phyloP scores from a whole-genome alignment of 2,329 filamentous ascomycete species.

The Talaromyces sp. region DNA sequence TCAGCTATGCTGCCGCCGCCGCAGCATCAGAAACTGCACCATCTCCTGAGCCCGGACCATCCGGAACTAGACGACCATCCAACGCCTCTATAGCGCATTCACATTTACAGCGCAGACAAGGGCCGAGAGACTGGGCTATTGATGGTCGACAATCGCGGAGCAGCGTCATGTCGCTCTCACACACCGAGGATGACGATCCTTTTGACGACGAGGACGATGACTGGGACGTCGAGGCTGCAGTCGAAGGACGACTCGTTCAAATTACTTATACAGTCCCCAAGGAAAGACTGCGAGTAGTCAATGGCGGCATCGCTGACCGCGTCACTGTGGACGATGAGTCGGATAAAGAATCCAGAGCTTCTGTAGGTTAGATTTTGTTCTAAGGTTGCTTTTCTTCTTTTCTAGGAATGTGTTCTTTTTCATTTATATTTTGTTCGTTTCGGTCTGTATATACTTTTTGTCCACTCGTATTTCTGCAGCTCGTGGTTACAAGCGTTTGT shows the following conservation, averaged over 20 bases:
- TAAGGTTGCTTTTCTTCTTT: neutral
- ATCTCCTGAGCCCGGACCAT: slow-evolving; percentile 18
- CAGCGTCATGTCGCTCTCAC: neutral
- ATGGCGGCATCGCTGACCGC: slow-evolving; percentile 49
- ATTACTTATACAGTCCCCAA: slow-evolving; percentile 92
- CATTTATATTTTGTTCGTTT: neutral
- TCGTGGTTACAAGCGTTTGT: neutral
- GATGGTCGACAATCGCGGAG: slow-evolving; percentile 15
- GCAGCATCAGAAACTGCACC: slow-evolving; percentile 13
- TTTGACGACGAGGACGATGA: slow-evolving; percentile 44
- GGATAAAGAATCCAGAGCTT: neutral
- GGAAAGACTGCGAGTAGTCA: slow-evolving; percentile 82
- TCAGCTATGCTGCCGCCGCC: neutral
- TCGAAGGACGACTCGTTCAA: slow-evolving; percentile 66
- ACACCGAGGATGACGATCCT: slow-evolving; percentile 10
- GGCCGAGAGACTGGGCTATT: slow-evolving; percentile 48
- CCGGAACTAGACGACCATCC: slow-evolving; percentile 39
- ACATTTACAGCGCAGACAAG: slow-evolving; percentile 45
- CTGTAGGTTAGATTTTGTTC: neutral
- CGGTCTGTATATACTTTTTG: neutral
- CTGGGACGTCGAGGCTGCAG: slow-evolving; percentile 71
- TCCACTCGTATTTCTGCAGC: neutral
- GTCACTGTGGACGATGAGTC: slow-evolving; percentile 20
- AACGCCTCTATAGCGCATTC: slow-evolving; percentile 44
- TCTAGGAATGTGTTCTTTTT: neutral